These are phyloP conservation scores for Curvularia sp. DNA, from an alignment of 2,329 filamentous ascomycete species.

Conservation along the genomic window DNA sequence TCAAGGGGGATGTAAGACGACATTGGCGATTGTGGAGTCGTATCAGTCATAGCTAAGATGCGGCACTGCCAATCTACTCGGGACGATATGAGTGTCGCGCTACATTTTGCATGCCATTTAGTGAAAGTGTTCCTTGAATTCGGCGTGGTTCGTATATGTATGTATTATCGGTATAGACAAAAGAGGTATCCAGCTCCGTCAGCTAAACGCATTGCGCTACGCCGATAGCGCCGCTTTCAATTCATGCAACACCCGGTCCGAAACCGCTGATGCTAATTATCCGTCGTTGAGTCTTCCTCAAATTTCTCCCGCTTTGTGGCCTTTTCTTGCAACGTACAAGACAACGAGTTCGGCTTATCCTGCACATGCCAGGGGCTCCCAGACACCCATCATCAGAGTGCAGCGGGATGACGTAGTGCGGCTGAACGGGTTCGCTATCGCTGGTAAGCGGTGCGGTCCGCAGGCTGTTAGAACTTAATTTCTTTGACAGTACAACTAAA, in stretches of 20 bases:
- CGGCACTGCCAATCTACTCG: neutral
- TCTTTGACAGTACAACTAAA: neutral
- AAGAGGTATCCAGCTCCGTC: neutral
- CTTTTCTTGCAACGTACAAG: neutral
- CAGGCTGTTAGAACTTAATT: neutral
- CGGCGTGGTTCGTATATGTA: neutral
- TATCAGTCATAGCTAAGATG: neutral
- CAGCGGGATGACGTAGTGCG: slow-evolving; percentile 2
- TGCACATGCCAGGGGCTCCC: neutral
- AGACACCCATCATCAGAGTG: neutral
- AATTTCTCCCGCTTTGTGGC: neutral
- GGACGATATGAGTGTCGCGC: too few relatives aligned
- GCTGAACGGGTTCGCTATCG: neutral
- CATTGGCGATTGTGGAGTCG: neutral
- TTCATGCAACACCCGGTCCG: neutral
- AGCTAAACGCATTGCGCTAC: neutral
- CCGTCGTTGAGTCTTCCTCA: neutral
- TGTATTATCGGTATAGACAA: neutral
- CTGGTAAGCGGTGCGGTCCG: neutral
- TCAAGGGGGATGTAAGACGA: neutral
- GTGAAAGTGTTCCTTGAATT: neutral
- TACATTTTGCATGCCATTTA: neutral
- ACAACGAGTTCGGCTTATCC: neutral
- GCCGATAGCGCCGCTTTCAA: neutral
- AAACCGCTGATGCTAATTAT: neutral